Evolutionary conservation across 1,284 basidiomycete species (phyloP), one percentile per base, ranked within the genome.

Genomic region (Sporisorium reilianum): DNA sequence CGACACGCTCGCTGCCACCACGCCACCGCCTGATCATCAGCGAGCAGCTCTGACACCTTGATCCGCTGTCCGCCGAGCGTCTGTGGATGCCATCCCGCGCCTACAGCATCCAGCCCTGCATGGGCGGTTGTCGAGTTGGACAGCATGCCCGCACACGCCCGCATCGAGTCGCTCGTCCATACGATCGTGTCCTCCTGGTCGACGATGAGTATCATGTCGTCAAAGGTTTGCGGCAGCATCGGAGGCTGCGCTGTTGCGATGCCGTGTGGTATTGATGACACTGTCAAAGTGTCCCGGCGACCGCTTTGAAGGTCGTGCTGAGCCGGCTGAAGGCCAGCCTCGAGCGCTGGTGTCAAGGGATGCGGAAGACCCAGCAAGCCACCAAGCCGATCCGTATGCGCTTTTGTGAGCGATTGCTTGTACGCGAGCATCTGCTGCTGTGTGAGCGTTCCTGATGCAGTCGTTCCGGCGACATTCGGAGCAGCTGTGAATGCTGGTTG

Each of bases 1-100:
- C 44, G 36, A 30, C 65, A 58, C 18, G 55, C 44, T 4, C 51
- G 30, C 40, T 58, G 59, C 65, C 65, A 68, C 40, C 49, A 68
- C 0, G 18, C 0, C 3, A 63, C 34, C 3, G 38, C 45, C 26
- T 62, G 49, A 2, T 58, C 44, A 25, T 62, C 59, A 5, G 65
- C 55, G 1, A 68, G 54, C 20, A 63, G 40, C 10, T 55, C 36
- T 0, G 65, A 54, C 9, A 63, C 54, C 2, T n/a, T 53, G 22
- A 22, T 25, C 7, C 11, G 48, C 18, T 28, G 16, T 18, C n/a
- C 20, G 40, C 26, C 22, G 11, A 30, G 23, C 18, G 44, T 6
- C 25, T 32, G 10, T 5, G 34, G 20, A 8, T 34, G 16, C 53
- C 53, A 55, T 2, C 53, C 41, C 5, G 28, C 22, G 10, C 30